Conservation (phyloP, 352 stramenopile genomes). For the Globisporangium paddicum region DNA sequence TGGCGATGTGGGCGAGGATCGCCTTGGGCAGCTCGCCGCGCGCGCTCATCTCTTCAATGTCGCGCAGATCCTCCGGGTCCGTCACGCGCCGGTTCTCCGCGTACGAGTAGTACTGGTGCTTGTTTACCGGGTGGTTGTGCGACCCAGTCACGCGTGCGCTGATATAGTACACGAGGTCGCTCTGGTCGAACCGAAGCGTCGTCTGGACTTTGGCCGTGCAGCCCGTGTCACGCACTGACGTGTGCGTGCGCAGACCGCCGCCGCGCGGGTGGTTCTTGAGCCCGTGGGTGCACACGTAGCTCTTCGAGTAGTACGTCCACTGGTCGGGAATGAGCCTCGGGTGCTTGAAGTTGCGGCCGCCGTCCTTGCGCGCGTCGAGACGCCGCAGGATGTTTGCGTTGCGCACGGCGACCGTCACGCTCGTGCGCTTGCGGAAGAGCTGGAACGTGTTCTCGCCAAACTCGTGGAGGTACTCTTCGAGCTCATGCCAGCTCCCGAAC, state of each 20-base stretch:
- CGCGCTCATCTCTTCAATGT: background rate
- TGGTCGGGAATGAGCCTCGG: slow-evolving; percentile 31
- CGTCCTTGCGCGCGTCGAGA: slow-evolving; percentile 19
- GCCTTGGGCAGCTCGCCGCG: background rate
- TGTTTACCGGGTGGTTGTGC: background rate
- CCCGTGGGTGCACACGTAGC: slow-evolving; percentile 65
- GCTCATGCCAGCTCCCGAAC: slow-evolving; percentile 4
- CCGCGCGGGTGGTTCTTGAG: slow-evolving; percentile 62
- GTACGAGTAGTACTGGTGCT: background rate
- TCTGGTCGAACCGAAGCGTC: background rate
- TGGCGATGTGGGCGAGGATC: background rate
- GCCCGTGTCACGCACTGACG: slow-evolving; percentile 47
- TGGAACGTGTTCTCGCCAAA: slow-evolving; percentile 9
- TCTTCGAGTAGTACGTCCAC: slow-evolving; percentile 75
- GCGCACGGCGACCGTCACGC: slow-evolving; percentile 49
- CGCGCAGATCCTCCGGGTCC: background rate
- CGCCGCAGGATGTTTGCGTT: slow-evolving; percentile 48
- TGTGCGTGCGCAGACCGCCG: slow-evolving; percentile 56
- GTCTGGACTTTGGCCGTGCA: background rate
- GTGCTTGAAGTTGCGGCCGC: slow-evolving; percentile 5
- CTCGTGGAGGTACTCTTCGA: slow-evolving; percentile 4
- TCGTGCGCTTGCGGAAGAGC: slow-evolving; percentile 32
- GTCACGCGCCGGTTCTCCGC: slow-evolving; percentile 2
- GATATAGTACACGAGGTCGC: background rate
- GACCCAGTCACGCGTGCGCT: background rate